Base-by-base conservation (phyloP, 306 rosid species). In the Casuarina cunninghamiana region DNA sequence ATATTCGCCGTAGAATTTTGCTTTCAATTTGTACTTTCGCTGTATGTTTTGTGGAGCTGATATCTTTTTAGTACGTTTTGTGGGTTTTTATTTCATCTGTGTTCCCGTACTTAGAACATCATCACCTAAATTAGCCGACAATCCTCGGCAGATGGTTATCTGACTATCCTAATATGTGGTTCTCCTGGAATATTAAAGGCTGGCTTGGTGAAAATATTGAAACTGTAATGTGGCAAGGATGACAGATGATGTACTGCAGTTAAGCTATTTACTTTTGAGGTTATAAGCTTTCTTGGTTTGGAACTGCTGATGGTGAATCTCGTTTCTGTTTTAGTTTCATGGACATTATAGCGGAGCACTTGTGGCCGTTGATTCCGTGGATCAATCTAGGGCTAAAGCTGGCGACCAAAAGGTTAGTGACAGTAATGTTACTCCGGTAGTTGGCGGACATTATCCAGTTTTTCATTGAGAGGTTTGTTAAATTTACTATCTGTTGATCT, bases 381-480 rank as follows among this genome's bases (percentile, higher is more conserved):
- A 83, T 71, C 86, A 82, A 66, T 77, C 89, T 19, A 86, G 73
- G 86, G 71, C 37, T 48, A 89, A 78, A 85, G 50, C 82, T 61
- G 85, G 85, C 69, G 96, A 89, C 51, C 97, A 86, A 10, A 89
- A 87, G 96, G 94, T 89, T 72, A 39, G 62, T 69, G 32, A 60
- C 44, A 10, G 51, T 3, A 0, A 37, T 41, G 53, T 73, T 73
- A 16, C 49, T 51, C 65, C 19, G 13, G 15, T 37, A 26, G 8
- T 66, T 70, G 45, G 16, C 53, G 37, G 54, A 72, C 58, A 54
- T 48, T 21, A 35, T 45, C 17, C 39, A 16, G 46, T 49, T 55
- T 73, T 72, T 16, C 13, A 41, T 43, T 73, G 17, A 26, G 16
- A 72, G 49, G 2, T 10, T 48, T 48, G 48, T 48, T 48, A 10